Base-by-base conservation (phyloP, 352 stramenopile genomes). In the Phytophthora sansomeana region DNA sequence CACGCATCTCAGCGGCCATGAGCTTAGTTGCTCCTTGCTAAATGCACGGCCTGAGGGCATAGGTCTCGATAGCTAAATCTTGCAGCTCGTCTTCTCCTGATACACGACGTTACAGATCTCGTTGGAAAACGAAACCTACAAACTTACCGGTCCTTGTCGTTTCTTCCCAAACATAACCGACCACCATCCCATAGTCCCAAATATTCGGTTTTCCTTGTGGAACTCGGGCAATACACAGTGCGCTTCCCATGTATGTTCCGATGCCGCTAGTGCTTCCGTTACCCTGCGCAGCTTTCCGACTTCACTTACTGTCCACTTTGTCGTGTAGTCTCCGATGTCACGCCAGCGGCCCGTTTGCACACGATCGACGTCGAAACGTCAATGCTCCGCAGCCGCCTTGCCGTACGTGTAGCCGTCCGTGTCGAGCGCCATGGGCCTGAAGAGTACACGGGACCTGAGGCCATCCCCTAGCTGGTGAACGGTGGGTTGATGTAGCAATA, bases 1-100 rank as follows among this genome's bases (percentile, higher is more conserved):
- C 8, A 0, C 49, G 47, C 63, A 71, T 71, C 19, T 71, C 55
- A 0, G 14, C 42, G 4, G 60, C n/a, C 42, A 63, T 69, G 1
- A 69, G 33, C 9, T 61, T 48, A 7, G 13, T 5, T 8, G 30
- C 24, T 4, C 36, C 11, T 35, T 13, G 30, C 9, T 0, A n/a
- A n/a, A n/a, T 6, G 39, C 62, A 70, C 0, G 39, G 54, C 9
- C 48, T 29, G 3, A 64, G 47, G n/a, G 47, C 62, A 11, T 65
- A 70, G 1, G 41, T 60, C 29, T 65, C 48, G 0, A 64, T 10
- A 0, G 47, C 54, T 11, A 70, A 17, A 9, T 60, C 54, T 0
- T 65, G 62, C 7, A 53, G 26, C 17, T 58, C 38, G 9, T 49
- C 10, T 19, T n/a, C 51, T 35, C 0, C 21, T 6, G 3, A 32